Conservation (phyloP, 805 yeast species). For the Saccharomycopsis synnaedendra region DNA sequence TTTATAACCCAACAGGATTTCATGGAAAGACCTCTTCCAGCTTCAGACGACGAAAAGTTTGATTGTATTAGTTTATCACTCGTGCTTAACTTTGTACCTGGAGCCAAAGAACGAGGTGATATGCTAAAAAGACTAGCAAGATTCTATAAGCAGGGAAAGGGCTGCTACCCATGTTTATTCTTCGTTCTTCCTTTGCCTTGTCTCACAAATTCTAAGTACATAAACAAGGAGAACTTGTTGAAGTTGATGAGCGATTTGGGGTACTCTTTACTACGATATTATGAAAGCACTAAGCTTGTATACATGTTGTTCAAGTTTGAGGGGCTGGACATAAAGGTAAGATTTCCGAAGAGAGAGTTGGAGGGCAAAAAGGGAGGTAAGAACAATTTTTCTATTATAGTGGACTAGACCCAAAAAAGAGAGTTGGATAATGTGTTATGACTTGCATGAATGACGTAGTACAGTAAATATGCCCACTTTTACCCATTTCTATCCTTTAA, state of each 20-base stretch:
- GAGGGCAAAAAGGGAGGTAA: conserved; percentile 5
- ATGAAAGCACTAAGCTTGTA: conserved; percentile 59
- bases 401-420: background rate
- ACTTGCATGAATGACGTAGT: no score
- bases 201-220: conserved; percentile 69
- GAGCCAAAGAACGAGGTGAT: conserved; percentile 55
- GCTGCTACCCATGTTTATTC: conserved; percentile 36
- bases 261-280: conserved; percentile 32
- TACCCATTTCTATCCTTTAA: no score
- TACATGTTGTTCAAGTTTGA: conserved; percentile 56
- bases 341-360: conserved; percentile 9
- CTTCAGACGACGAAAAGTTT: conserved; percentile 31
- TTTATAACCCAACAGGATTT: conserved; percentile 67
- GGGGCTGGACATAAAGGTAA: conserved; percentile 19
- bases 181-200: conserved; percentile 88
- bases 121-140: conserved; percentile 55
- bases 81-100: conserved; percentile 83
- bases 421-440: no score
- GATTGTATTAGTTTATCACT: conserved; percentile 70
- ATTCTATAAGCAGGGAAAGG: conserved; percentile 32
- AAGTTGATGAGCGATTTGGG: conserved; percentile 52
- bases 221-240: conserved; percentile 33
- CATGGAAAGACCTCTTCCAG: conserved; percentile 62
- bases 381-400: conserved; percentile 14
- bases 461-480: no score